Base-by-base conservation (phyloP, 306 rosid genomes). In the Benincasa hispida region DNA sequence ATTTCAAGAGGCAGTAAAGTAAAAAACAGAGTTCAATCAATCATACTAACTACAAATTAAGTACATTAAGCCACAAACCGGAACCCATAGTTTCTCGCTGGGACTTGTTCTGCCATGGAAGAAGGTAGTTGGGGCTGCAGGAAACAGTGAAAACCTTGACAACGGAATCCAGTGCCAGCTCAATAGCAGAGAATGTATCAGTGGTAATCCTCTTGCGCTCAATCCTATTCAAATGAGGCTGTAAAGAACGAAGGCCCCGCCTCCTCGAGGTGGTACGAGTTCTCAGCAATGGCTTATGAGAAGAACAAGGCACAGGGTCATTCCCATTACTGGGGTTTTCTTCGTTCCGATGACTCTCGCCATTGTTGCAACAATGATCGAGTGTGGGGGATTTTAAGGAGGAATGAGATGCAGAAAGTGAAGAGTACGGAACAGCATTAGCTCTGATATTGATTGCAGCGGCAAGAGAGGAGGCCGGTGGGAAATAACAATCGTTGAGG, bases 21-120 rank as follows among this genome's bases (percentile, higher is more conserved):
- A 19, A 75, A n/a, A 2, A 68, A 68, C 53, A 41, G 6, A 68
- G 24, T 35, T 45, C n/a, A 19, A 41, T 19, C 27, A 56, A 69
- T 12, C 18, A 6, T 75, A 19, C 27, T 19, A 72, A 13, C 18
- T 56, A 68, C 34, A 59, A 1, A 50, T 9, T 0, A 27, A 27
- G 41, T 47, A 39, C 24, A 81, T 69, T 78, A 28, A 76, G 12
- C 17, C 69, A 76, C 79, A 50, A 18, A 90, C 98, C 98, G 51
- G 98, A 93, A 57, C 98, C 97, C 88, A 81, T 93, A 50, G 97
- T 79, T 79, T 93, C 97, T 5, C 91, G 88, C 86, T 93, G 98
- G 72, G 97, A 88, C 85, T 93, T 93, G 87, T 89, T 93, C 85
- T 93, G 98, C 98, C 98, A 93, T 1, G 98, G 98, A 59, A 91